Conservation (phyloP, 192 early-diverging fungal species). For the Coemansia sp. region DNA sequence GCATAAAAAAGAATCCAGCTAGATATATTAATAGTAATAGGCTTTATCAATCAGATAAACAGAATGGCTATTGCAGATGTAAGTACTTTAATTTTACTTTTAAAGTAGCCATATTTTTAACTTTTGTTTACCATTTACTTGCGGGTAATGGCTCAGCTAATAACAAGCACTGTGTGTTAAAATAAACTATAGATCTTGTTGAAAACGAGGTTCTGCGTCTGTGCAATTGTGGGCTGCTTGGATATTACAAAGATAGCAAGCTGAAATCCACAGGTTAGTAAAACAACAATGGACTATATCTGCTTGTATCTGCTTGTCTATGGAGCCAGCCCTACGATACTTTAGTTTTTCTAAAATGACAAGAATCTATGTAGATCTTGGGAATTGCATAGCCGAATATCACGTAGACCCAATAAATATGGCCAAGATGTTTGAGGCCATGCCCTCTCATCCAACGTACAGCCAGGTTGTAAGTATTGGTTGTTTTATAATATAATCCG, state of each 20-base stretch:
- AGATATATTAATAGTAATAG: conserved; percentile 13
- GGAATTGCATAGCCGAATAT: conserved; percentile 34
- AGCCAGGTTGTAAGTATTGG: conserved; percentile 30
- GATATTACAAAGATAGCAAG: background rate
- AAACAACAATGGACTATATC: no score
- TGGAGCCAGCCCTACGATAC: no score
- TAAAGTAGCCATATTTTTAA: no score
- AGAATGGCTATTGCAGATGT: conserved; percentile 7
- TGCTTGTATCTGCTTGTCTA: no score
- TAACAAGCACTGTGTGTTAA: background rate
- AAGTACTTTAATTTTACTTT: background rate
- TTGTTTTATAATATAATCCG: no score
- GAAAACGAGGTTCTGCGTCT: conserved; percentile 9
- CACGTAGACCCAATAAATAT: conserved; percentile 33
- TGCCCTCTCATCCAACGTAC: conserved; percentile 25
- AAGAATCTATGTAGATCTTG: conserved; percentile 17
- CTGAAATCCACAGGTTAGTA: conserved; percentile 4
- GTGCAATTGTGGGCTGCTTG: background rate
- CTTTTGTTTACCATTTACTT: background rate
- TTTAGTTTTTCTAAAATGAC: no score
- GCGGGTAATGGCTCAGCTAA: background rate
- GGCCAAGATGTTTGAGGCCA: background rate
- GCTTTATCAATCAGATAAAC: background rate
- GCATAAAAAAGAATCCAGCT: conserved; percentile 16
- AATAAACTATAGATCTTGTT: conserved; percentile 2